These are phyloP conservation scores for Colletotrichum sp. DNA, from an alignment of 2,329 filamentous ascomycete species.

Conservation along the genomic window DNA sequence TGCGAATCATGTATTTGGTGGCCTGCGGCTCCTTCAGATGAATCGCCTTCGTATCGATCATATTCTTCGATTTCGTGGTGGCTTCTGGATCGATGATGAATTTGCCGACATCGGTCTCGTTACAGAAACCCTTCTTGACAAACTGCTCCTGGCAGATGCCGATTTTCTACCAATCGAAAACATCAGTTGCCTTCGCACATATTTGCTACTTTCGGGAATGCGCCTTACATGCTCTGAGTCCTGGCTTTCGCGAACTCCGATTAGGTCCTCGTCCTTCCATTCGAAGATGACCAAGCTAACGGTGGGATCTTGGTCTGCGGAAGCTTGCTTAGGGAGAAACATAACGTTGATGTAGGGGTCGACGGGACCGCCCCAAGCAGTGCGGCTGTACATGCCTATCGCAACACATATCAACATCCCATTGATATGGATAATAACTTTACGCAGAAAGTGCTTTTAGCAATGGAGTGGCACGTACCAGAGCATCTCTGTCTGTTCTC, in stretches of 20 bases:
- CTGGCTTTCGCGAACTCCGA: slow-evolving; percentile 69
- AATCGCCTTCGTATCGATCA: slow-evolving; percentile 80
- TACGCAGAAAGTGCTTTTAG: too few relatives aligned
- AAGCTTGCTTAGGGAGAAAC: slow-evolving; percentile 67
- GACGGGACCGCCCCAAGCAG: slow-evolving; percentile 83
- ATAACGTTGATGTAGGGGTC: slow-evolving; percentile 90
- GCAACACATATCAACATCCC: not conserved
- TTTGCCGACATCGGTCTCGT: slow-evolving; percentile 76
- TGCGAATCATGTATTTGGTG: slow-evolving; percentile 83
- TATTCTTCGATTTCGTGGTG: slow-evolving; percentile 69
- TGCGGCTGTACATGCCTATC: slow-evolving; percentile 88
- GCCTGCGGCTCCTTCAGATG: slow-evolving; percentile 75
- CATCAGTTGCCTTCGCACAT: slow-evolving; percentile 31
- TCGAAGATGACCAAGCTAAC: slow-evolving; percentile 92
- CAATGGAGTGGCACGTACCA: slow-evolving; percentile 37
- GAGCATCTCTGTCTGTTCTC: slow-evolving; percentile 82
- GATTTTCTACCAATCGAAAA: slow-evolving; percentile 34
- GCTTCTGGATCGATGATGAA: slow-evolving; percentile 84
- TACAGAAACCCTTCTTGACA: slow-evolving; percentile 74
- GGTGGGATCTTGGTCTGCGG: slow-evolving; percentile 70
- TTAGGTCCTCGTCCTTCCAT: slow-evolving; percentile 82
- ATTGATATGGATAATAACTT: not conserved
- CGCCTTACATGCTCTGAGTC: slow-evolving; percentile 57
- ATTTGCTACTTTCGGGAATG: not conserved
- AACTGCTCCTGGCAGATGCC: slow-evolving; percentile 76